A percentile compares a stretch with the other conserved stretches of the same genome.
These are phyloP conservation scores for Colletotrichum lupini DNA, from an alignment of 2,329 filamentous ascomycete genomes.

Conservation along the genomic window DNA sequence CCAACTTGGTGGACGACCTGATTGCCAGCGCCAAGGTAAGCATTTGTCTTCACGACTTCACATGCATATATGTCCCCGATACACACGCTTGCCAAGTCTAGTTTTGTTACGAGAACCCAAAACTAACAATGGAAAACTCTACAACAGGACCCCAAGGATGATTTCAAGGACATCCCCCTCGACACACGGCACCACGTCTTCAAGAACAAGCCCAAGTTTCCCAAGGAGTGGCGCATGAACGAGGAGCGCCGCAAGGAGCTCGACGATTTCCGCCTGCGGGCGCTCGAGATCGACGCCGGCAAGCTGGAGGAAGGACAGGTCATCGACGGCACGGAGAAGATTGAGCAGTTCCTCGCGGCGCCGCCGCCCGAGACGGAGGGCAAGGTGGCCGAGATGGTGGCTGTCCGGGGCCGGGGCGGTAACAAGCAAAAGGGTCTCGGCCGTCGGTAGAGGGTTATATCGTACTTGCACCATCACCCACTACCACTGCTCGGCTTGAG, in stretches of 20 bases:
- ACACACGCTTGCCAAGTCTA: too few species aligned
- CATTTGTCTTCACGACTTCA: neutral
- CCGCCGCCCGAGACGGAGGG: constrained; percentile 41
- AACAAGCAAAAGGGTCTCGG: constrained; percentile 8
- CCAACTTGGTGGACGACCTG: constrained; percentile 79
- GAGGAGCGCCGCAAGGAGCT: constrained; percentile 74
- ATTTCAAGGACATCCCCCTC: constrained; percentile 88
- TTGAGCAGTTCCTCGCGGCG: constrained; percentile 52
- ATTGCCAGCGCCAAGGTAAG: constrained; percentile 77
- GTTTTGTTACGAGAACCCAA: neutral
- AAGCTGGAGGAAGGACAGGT: constrained; percentile 64
- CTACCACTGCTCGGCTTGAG: neutral
- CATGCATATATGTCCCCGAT: neutral
- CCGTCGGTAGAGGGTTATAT: constrained; percentile 4
- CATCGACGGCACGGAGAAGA: constrained; percentile 66
- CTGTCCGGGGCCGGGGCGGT: constrained; percentile 31
- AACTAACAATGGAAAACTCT: constrained; percentile 5
- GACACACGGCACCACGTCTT: constrained; percentile 86
- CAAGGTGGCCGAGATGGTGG: constrained; percentile 45
- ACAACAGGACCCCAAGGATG: constrained; percentile 76
- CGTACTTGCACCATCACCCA: neutral
- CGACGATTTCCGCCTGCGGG: constrained; percentile 65
- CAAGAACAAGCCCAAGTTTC: constrained; percentile 77
- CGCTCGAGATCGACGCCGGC: constrained; percentile 64
- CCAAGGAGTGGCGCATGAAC: constrained; percentile 85